Percentiles rank a stretch among this genome's conserved stretches.
Evolutionary conservation across 495 filamentous ascomycete genomes (phyloP).

Genomic region (Stereocaulon alpinum): DNA sequence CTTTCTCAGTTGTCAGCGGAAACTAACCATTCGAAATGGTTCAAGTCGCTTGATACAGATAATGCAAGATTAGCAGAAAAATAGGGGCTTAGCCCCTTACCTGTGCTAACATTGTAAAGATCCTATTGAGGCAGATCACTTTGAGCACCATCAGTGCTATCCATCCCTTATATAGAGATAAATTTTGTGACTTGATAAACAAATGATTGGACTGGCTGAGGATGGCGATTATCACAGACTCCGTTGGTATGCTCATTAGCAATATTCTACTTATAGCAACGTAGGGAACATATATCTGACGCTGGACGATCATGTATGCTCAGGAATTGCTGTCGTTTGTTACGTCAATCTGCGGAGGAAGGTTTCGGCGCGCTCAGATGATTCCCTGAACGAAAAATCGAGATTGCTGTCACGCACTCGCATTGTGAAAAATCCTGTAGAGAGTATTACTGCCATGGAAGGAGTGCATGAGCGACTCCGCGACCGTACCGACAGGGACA

Average conservation of each 20-base stretch:
- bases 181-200: not conserved
- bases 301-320: constrained; percentile 2
- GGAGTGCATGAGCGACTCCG: not conserved
- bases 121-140: not conserved
- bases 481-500: constrained; percentile 55
- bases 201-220: not conserved
- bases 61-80: not conserved
- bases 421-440: not conserved
- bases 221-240: not conserved
- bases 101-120: not conserved
- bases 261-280: not conserved
- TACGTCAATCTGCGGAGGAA: too few species aligned
- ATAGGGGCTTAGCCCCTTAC: not conserved
- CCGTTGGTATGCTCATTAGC: not conserved
- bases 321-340: too few species aligned
- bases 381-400: too few species aligned
- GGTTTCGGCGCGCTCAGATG: not conserved
- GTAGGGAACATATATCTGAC: not conserved
- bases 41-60: not conserved
- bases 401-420: not conserved
- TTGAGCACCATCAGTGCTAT: not conserved
- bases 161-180: not conserved
- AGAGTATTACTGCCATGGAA: not conserved
- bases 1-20: not conserved
- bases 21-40: not conserved